Conservation (phyloP, 768 basidiomycete genomes). For the Paxillus ammoniavirescens region DNA sequence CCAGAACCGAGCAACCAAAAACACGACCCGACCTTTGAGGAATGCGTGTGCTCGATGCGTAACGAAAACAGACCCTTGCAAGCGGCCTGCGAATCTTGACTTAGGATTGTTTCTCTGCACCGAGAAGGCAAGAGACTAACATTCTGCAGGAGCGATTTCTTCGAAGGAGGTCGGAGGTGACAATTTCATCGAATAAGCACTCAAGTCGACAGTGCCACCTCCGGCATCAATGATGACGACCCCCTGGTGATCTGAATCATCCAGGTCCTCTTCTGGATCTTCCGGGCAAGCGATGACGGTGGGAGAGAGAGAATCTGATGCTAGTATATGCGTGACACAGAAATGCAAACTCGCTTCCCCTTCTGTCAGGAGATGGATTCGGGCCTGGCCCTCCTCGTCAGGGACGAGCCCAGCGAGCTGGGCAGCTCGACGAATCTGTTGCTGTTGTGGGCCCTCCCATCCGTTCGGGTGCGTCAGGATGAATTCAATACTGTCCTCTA, state of each 20-base stretch:
- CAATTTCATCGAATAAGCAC: constrained; percentile 38
- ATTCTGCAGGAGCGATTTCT: constrained; percentile 33
- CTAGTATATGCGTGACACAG: constrained; percentile 44
- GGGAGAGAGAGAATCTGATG: constrained; percentile 18
- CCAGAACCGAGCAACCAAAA: background rate
- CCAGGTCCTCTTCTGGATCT: constrained; percentile 12
- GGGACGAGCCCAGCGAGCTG: constrained; percentile 49
- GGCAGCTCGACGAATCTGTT: constrained; percentile 49
- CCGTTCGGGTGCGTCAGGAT: constrained; percentile 62
- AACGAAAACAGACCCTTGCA: constrained; percentile 39
- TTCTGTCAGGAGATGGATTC: constrained; percentile 54
- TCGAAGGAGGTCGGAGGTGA: constrained; percentile 34
- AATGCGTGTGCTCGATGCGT: constrained; percentile 28
- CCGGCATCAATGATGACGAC: constrained; percentile 51
- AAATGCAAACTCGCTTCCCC: constrained; percentile 61
- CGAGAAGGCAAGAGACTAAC: constrained; percentile 13
- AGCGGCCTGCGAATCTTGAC: constrained; percentile 26
- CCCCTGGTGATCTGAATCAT: constrained; percentile 22
- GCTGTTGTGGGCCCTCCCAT: constrained; percentile 59
- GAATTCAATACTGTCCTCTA: constrained; percentile 43
- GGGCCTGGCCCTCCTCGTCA: constrained; percentile 36
- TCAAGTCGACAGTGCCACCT: constrained; percentile 40
- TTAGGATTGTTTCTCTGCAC: background rate
- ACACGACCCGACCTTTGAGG: constrained; percentile 28
- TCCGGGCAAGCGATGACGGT: background rate